These are phyloP conservation scores for Asterochloris sp. DNA, from an alignment of 139 green algal species.

Conservation along the genomic window DNA sequence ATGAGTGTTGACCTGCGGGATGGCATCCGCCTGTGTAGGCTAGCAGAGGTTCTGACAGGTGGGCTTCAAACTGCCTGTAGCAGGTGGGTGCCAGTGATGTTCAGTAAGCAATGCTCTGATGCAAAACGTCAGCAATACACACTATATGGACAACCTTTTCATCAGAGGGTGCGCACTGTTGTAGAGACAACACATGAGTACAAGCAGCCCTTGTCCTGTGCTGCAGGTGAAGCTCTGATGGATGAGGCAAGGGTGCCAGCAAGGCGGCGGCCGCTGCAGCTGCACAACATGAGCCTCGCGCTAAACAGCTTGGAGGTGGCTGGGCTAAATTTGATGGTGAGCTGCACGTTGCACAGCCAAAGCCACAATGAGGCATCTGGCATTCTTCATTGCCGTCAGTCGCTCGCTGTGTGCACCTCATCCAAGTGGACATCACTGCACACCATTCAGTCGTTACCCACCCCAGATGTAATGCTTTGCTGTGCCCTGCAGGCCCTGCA, in stretches of 20 bases:
- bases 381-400: neutral
- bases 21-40: slow-evolving; percentile 65
- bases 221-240: slow-evolving; percentile 23
- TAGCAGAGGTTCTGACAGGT: slow-evolving; percentile 63
- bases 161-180: neutral
- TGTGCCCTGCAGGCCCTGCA: slow-evolving; percentile 2
- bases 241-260: slow-evolving; percentile 32
- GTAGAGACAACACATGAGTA: neutral
- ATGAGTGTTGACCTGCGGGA: slow-evolving; percentile 68
- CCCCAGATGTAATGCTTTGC: neutral
- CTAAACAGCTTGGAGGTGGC: slow-evolving; percentile 24
- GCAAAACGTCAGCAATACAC: neutral
- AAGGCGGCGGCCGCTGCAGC: slow-evolving; percentile 37
- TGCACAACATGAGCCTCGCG: slow-evolving; percentile 55
- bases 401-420: neutral
- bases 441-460: neutral
- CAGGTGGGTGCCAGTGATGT: neutral
- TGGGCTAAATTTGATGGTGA: slow-evolving; percentile 16
- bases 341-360: neutral
- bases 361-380: neutral
- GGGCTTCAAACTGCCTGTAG: neutral
- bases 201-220: neutral
- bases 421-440: neutral
- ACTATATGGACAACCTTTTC: neutral
- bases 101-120: neutral